Evolutionary conservation across 345 rosid genomes (phyloP).

Genomic region (Rhodamnia rubescens): DNA sequence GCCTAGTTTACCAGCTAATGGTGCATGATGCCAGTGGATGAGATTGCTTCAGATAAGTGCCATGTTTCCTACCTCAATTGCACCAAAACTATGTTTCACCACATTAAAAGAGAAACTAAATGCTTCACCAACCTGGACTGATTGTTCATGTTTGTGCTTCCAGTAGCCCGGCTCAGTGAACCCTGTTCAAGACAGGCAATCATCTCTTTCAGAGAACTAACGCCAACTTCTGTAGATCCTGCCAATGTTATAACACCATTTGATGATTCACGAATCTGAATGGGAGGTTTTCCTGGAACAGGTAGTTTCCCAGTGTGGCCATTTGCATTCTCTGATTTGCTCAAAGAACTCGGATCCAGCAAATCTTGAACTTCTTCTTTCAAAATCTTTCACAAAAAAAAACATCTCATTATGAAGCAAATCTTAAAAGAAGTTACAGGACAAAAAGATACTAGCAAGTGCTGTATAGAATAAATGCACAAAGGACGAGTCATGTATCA

Average conservation of each 20-base stretch:
- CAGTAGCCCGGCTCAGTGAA: constrained; percentile 89
- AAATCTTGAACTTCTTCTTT: constrained; percentile 98
- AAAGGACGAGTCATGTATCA: neutral
- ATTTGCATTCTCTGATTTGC: constrained; percentile 49
- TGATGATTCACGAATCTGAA: constrained; percentile 96
- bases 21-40: neutral
- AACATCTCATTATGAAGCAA: constrained; percentile 1
- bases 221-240: constrained; percentile 92
- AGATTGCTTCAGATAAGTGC: neutral
- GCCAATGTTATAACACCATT: constrained; percentile 92
- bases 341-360: constrained; percentile 51
- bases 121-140: constrained; percentile 63
- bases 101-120: neutral
- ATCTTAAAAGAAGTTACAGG: neutral
- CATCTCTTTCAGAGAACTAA: constrained; percentile 80
- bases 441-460: neutral
- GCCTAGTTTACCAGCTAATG: neutral
- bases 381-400: constrained; percentile 52
- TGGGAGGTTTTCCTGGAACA: constrained; percentile 81
- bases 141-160: constrained; percentile 97
- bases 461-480: neutral
- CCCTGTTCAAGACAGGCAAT: constrained; percentile 93
- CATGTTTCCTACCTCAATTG: neutral
- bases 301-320: constrained; percentile 47
- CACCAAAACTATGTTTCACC: neutral